phyloP scores from a whole-genome alignment of 768 basidiomycete genomes.

The Kwoniella dejecticola region DNA sequence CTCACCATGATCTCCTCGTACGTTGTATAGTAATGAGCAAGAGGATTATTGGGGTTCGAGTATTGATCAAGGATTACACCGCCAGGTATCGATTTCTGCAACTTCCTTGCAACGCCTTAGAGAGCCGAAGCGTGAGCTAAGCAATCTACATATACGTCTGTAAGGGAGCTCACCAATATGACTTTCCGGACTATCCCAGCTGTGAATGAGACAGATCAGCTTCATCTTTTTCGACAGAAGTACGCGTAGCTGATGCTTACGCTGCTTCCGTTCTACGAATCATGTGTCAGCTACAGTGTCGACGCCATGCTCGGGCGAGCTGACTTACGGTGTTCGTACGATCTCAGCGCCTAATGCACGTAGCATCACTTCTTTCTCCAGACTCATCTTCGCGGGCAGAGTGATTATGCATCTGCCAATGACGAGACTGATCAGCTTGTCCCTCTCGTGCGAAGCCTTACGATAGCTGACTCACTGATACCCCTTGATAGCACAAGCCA shows the following conservation, averaged over 20 bases:
- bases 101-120: conserved; percentile 74
- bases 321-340: conserved; percentile 83
- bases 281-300: neutral
- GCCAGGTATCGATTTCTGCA: conserved; percentile 75
- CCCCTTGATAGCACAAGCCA: conserved; percentile 90
- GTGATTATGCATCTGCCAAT: conserved; percentile 57
- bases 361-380: conserved; percentile 91
- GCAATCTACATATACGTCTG: too few relatives aligned
- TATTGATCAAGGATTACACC: conserved; percentile 93
- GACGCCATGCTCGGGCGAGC: neutral
- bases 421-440: conserved; percentile 57
- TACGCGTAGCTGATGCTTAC: conserved; percentile 14
- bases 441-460: conserved; percentile 63
- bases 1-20: conserved; percentile 79
- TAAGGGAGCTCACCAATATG: conserved; percentile 88
- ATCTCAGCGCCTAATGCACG: conserved; percentile 92
- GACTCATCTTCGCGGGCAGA: conserved; percentile 92
- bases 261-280: conserved; percentile 44
- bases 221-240: neutral
- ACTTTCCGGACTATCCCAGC: conserved; percentile 81
- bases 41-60: conserved; percentile 69
- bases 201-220: conserved; percentile 13
- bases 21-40: conserved; percentile 87
- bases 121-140: too few relatives aligned
- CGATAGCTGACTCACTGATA: conserved; percentile 57